A percentile compares a stretch with the other conserved stretches of the same genome.
Conservation (phyloP, 192 early-diverging fungal genomes). For the Jimgerdemannia lactiflua region DNA sequence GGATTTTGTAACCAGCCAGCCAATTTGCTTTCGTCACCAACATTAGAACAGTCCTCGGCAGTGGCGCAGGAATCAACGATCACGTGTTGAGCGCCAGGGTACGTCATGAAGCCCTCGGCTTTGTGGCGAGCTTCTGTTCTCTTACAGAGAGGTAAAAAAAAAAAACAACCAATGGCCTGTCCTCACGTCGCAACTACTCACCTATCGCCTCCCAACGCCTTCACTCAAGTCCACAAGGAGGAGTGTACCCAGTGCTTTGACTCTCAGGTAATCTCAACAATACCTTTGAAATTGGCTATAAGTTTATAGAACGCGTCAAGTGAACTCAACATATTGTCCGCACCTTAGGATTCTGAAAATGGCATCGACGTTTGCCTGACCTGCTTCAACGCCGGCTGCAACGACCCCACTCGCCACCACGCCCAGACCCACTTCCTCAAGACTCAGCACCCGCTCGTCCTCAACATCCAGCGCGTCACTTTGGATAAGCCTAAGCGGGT, state of each 20-base stretch:
- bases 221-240: conserved; percentile 78
- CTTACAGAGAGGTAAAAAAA: too few relatives aligned
- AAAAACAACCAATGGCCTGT: conserved; percentile 31
- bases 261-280: conserved; percentile 43
- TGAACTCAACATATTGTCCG: too few relatives aligned
- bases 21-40: too few relatives aligned
- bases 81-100: too few relatives aligned
- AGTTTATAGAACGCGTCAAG: neutral
- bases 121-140: too few relatives aligned
- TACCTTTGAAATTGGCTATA: neutral
- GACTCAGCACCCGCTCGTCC: conserved; percentile 69
- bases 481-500: conserved; percentile 47
- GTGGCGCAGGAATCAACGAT: too few relatives aligned
- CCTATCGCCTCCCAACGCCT: conserved; percentile 36
- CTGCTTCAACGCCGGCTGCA: conserved; percentile 94
- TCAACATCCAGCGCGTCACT: conserved; percentile 78
- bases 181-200: conserved; percentile 44
- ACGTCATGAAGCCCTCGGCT: too few relatives aligned
- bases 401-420: conserved; percentile 62
- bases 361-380: conserved; percentile 93
- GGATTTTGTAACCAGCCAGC: too few relatives aligned
- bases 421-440: conserved; percentile 73
- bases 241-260: conserved; percentile 97
- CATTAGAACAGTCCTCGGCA: too few relatives aligned
- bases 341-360: conserved; percentile 55